These are phyloP conservation scores for Populus tremula DNA, from an alignment of 345 rosid genomes.

Conservation along the genomic window DNA sequence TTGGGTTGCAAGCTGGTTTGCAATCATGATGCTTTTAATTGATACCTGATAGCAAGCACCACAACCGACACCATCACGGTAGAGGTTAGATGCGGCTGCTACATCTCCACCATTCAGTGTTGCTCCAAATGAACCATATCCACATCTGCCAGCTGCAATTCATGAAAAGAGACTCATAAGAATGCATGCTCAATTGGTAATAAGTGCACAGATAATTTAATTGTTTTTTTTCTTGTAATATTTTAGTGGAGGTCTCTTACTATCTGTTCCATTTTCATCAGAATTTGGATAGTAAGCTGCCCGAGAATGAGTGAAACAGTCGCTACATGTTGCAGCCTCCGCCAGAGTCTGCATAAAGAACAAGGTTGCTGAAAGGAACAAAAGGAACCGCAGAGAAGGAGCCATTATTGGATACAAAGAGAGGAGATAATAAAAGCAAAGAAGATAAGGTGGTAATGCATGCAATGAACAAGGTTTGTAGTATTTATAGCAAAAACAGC, in stretches of 20 bases:
- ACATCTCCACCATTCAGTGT: conserved; percentile 65
- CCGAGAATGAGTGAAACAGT: conserved; percentile 50
- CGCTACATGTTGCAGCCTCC: conserved; percentile 44
- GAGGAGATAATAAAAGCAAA: conserved; percentile 10
- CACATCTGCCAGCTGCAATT: conserved; percentile 58
- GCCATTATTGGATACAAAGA: conserved; percentile 31
- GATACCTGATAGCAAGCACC: conserved; percentile 76
- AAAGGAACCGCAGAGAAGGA: conserved; percentile 24
- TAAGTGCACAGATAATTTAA: neutral
- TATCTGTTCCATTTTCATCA: conserved; percentile 46
- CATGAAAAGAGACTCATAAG: neutral
- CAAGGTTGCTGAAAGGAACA: conserved; percentile 24
- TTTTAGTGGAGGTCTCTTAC: conserved; percentile 28
- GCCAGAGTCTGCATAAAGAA: conserved; percentile 25
- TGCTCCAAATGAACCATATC: conserved; percentile 69
- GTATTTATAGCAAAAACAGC: conserved; percentile 43
- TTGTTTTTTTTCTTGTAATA: neutral
- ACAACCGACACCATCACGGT: conserved; percentile 62
- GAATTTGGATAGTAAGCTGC: conserved; percentile 62
- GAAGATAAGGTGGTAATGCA: conserved; percentile 28
- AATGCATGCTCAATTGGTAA: conserved; percentile 1
- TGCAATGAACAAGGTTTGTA: conserved; percentile 12
- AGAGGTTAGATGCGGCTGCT: conserved; percentile 60
- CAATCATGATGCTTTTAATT: neutral
- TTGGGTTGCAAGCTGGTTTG: neutral